Percentiles rank a stretch among this genome's conserved stretches.
Conservation (phyloP, 1,139 yeast species). For the Geotrichum phurueaensis region DNA sequence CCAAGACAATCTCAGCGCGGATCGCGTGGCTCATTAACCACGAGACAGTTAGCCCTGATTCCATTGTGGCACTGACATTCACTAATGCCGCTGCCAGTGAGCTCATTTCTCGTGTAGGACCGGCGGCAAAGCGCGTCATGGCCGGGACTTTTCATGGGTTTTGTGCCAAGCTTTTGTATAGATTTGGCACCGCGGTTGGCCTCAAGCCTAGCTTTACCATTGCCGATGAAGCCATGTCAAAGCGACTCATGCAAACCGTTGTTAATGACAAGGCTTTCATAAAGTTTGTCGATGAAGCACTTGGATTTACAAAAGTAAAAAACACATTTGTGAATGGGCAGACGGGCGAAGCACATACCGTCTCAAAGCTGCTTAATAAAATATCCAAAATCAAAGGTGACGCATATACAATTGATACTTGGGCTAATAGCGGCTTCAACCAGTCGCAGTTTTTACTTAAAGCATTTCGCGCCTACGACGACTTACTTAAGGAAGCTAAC, state of each 20-base stretch:
- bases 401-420: slow-evolving; percentile 2
- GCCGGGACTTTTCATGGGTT: slow-evolving; percentile 87
- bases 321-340: not conserved
- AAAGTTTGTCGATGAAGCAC: not conserved
- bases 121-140: slow-evolving; percentile 41
- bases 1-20: slow-evolving; percentile 71
- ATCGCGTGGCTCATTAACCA: slow-evolving; percentile 59
- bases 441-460: not conserved
- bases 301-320: not conserved
- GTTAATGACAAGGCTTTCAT: not conserved
- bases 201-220: slow-evolving; percentile 40
- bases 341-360: not conserved
- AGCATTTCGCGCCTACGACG: slow-evolving; percentile 6
- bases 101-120: slow-evolving; percentile 56
- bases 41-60: slow-evolving; percentile 48
- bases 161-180: slow-evolving; percentile 54
- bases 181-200: slow-evolving; percentile 49
- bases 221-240: slow-evolving; percentile 62
- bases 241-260: slow-evolving; percentile 40
- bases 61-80: slow-evolving; percentile 78
- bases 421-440: slow-evolving; percentile 4
- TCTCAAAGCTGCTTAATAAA: not conserved
- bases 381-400: slow-evolving; percentile 7
- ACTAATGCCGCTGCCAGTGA: slow-evolving; percentile 88
- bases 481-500: slow-evolving; percentile 5